Conservation (phyloP, 2,329 filamentous ascomycete genomes). For the Lithohypha guttulata region DNA sequence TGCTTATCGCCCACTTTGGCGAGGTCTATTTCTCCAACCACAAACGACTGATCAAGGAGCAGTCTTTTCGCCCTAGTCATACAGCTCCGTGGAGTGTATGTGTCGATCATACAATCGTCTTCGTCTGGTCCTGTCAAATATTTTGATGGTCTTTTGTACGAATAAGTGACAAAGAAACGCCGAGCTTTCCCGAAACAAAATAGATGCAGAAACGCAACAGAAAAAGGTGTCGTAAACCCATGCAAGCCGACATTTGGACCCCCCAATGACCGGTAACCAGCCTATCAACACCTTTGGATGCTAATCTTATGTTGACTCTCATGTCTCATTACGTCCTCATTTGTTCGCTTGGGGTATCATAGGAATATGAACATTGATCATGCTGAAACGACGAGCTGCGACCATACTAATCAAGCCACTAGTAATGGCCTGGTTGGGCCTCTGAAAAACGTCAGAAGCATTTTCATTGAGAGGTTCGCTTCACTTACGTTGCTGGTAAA, state of each 20-base stretch:
- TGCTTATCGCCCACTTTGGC: too few species aligned
- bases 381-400: too few species aligned
- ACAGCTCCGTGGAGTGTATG: too few species aligned
- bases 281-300: conserved; percentile 7
- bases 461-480: too few species aligned
- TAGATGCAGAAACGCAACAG: conserved; percentile 3
- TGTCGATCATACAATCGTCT: too few species aligned
- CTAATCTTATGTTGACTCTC: conserved; percentile 1
- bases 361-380: neutral
- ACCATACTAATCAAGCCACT: too few species aligned
- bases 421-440: conserved; percentile 7
- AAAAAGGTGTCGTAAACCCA: conserved; percentile 1
- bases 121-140: too few species aligned
- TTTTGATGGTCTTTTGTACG: neutral
- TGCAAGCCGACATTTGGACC: neutral
- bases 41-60: too few species aligned
- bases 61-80: too few species aligned
- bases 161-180: neutral
- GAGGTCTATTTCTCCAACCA: too few species aligned
- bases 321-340: conserved; percentile 9
- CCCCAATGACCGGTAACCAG: conserved; percentile 2
- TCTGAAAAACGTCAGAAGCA: conserved; percentile 6
- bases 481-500: conserved; percentile 42
- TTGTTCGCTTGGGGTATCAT: conserved; percentile 11
- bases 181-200: neutral